These are phyloP conservation scores for Torrubiella hemipterigena DNA, from an alignment of 2,329 filamentous ascomycete species.

Conservation along the genomic window DNA sequence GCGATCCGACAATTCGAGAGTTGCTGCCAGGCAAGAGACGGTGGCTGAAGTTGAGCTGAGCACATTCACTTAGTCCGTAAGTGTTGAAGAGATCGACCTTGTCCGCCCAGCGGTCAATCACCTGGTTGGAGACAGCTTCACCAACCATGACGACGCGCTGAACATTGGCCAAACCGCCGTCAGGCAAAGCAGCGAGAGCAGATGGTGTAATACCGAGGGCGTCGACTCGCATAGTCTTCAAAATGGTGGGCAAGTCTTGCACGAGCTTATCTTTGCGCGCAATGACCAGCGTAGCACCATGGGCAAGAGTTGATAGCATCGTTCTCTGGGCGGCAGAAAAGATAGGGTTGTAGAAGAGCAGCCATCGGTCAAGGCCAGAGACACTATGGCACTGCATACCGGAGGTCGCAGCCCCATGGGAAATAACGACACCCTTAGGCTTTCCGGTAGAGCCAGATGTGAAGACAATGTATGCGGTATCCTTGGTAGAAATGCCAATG, in stretches of 20 bases:
- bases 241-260: slow-evolving; percentile 2
- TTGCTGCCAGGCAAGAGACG: neutral
- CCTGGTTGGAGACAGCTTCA: slow-evolving; percentile 6
- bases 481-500: too few species aligned
- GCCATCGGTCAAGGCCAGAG: neutral
- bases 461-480: slow-evolving; percentile 31
- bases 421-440: slow-evolving; percentile 30
- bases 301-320: slow-evolving; percentile 8
- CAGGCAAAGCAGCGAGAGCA: slow-evolving; percentile 5
- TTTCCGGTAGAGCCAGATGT: slow-evolving; percentile 47
- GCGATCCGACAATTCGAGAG: slow-evolving; percentile 2
- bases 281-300: slow-evolving; percentile 7
- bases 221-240: slow-evolving; percentile 8
- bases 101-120: slow-evolving; percentile 7
- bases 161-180: slow-evolving; percentile 3
- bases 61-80: slow-evolving; percentile 12
- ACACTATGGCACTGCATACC: slow-evolving; percentile 2
- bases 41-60: slow-evolving; percentile 9
- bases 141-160: slow-evolving; percentile 9
- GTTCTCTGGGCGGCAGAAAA: slow-evolving; percentile 12
- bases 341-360: slow-evolving; percentile 13
- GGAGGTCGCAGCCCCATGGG: slow-evolving; percentile 4
- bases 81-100: slow-evolving; percentile 2
- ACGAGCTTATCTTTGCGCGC: slow-evolving; percentile 8
- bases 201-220: slow-evolving; percentile 12